Percentiles rank a stretch among this genome's conserved stretches.
Conservation (phyloP, 2,329 filamentous ascomycete genomes). For the Tolypocladium album region DNA sequence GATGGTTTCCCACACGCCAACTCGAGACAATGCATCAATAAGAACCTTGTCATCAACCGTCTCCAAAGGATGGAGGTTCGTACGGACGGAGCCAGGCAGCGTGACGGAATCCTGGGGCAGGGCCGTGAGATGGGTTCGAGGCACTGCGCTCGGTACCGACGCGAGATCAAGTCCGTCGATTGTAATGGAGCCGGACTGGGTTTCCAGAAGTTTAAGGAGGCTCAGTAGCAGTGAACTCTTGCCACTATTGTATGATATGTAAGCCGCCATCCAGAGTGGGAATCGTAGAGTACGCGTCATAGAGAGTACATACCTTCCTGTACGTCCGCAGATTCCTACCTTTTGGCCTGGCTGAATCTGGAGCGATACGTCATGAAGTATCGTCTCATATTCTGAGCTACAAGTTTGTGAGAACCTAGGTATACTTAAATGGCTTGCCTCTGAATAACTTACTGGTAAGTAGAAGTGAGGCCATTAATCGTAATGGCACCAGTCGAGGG, state of each 20-base stretch:
- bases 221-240: neutral
- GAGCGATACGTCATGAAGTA: neutral
- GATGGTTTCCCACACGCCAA: neutral
- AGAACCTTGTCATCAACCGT: neutral
- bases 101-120: neutral
- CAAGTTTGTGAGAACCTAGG: neutral
- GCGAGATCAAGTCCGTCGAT: neutral
- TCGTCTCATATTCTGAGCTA: neutral
- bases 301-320: neutral
- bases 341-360: neutral
- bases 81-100: neutral
- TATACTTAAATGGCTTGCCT: neutral
- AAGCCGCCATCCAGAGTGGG: neutral
- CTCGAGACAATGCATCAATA: neutral
- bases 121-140: neutral
- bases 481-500: neutral
- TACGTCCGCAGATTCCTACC: neutral
- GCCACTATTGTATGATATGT: neutral
- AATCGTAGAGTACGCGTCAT: neutral
- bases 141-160: neutral
- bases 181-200: neutral
- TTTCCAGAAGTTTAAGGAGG: neutral
- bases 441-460: neutral
- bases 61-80: neutral
- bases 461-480: neutral